Evolutionary conservation across 495 filamentous ascomycete species (phyloP).

Genomic region (Trichoderma asperelloides): DNA sequence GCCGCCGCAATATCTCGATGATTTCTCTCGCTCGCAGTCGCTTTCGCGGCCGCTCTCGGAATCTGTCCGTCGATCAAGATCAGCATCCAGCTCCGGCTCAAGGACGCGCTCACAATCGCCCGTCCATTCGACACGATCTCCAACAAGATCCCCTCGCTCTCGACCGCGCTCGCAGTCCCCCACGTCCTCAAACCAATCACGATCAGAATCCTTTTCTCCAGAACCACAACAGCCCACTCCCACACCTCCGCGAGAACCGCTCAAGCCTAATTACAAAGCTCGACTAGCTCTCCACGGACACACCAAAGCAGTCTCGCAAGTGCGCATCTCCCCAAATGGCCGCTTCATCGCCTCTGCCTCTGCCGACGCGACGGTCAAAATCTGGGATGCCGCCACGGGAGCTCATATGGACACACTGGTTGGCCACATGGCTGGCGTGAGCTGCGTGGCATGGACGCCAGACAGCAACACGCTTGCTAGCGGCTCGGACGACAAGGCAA

Average conservation of each 20-base stretch:
- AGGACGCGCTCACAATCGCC: constrained; percentile 14
- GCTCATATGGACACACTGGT: constrained; percentile 77
- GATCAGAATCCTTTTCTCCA: constrained; percentile 7
- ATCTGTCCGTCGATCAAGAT: constrained; percentile 33
- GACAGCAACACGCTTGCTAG: constrained; percentile 79
- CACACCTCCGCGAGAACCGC: constrained; percentile 16
- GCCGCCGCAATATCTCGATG: not conserved
- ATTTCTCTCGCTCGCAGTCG: constrained; percentile 27
- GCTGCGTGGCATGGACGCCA: constrained; percentile 82
- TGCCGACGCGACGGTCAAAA: constrained; percentile 78
- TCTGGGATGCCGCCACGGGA: constrained; percentile 79
- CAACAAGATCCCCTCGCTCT: constrained; percentile 17
- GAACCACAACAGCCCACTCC: constrained; percentile 13
- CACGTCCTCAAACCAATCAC: not conserved
- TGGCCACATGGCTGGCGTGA: constrained; percentile 87
- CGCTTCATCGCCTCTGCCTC: constrained; percentile 83
- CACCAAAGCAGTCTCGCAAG: constrained; percentile 66
- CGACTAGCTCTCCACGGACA: constrained; percentile 56
- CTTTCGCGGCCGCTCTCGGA: constrained; percentile 33
- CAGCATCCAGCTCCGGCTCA: constrained; percentile 19
- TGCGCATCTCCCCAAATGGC: constrained; percentile 84
- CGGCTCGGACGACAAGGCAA: constrained; percentile 92
- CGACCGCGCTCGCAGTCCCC: constrained; percentile 20
- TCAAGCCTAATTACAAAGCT: constrained; percentile 28
- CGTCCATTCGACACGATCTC: constrained; percentile 16